phyloP scores from a whole-genome alignment of 1,139 yeast species.

The Casaregolazyma lundiana region DNA sequence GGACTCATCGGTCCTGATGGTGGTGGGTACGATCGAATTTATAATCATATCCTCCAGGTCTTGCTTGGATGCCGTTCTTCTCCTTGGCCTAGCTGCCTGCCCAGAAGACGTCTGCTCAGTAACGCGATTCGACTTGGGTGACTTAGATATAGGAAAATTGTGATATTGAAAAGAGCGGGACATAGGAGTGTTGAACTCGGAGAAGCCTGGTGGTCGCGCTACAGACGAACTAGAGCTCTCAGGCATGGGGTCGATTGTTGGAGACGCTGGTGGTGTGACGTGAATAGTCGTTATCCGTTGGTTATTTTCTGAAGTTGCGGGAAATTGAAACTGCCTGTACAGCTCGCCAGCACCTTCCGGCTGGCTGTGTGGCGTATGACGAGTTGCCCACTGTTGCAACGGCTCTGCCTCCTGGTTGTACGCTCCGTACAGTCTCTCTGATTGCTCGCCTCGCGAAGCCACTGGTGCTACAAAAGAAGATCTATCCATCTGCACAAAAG shows the following conservation, averaged over 20 bases:
- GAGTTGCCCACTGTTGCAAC: conserved; percentile 6
- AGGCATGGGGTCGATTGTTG: background rate
- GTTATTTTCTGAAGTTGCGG: conserved; percentile 1
- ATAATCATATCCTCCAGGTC: conserved; percentile 29
- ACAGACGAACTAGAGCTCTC: background rate
- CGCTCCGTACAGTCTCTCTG: background rate
- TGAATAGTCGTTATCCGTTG: background rate
- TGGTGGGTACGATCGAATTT: conserved; percentile 27
- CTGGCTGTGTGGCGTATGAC: background rate
- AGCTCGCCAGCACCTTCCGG: conserved; percentile 1
- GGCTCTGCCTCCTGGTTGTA: background rate
- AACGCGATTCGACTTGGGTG: background rate
- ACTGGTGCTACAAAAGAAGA: background rate
- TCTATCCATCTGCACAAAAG: background rate
- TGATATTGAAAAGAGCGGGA: background rate
- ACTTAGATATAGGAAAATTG: background rate
- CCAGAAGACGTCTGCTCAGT: background rate
- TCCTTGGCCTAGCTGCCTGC: conserved; percentile 11
- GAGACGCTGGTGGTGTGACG: conserved; percentile 4
- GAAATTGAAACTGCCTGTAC: conserved; percentile 6
- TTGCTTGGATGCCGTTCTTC: conserved; percentile 29
- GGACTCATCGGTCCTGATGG: conserved; percentile 18
- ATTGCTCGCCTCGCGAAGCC: background rate
- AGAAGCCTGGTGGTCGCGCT: background rate
- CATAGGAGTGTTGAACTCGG: background rate